Evolutionary conservation across 768 basidiomycete species (phyloP).

Genomic region (Harrya chromipes): DNA sequence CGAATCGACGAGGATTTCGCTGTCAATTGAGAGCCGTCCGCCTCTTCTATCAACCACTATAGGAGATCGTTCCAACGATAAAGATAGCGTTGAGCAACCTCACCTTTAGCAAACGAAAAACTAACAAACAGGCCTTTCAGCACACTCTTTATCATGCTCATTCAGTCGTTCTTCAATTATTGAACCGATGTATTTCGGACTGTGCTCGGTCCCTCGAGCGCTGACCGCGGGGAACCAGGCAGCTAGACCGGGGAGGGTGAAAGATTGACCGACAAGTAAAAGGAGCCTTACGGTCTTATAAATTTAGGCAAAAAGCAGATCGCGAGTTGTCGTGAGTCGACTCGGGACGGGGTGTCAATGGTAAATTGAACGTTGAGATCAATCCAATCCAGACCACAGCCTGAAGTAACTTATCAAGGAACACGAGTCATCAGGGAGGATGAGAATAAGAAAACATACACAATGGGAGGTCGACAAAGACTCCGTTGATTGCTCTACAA

Average conservation of each 20-base stretch:
- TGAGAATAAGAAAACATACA: conserved; percentile 1
- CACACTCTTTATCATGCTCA: conserved; percentile 25
- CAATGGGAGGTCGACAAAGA: conserved; percentile 14
- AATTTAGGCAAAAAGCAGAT: too few species aligned
- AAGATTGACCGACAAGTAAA: too few species aligned
- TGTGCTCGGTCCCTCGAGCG: background rate
- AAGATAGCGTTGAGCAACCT: background rate
- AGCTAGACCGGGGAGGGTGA: conserved; percentile 8
- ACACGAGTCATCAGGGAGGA: background rate
- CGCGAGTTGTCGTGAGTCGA: too few species aligned
- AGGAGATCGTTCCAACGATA: conserved; percentile 32
- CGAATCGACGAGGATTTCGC: conserved; percentile 19
- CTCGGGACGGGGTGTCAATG: too few species aligned
- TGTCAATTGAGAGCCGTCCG: conserved; percentile 13
- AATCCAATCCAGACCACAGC: conserved; percentile 29
- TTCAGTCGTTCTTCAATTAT: conserved; percentile 29
- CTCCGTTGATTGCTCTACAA: conserved; percentile 7
- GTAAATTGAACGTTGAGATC: conserved; percentile 10
- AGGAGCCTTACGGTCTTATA: too few species aligned
- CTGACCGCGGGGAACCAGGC: conserved; percentile 4
- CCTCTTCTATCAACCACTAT: conserved; percentile 33
- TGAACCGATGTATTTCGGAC: conserved; percentile 21
- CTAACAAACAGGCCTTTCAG: conserved; percentile 21
- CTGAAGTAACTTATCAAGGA: background rate
- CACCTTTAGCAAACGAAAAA: background rate